phyloP scores from a whole-genome alignment of 2,329 filamentous ascomycete species.

The Diplodia seriata region DNA sequence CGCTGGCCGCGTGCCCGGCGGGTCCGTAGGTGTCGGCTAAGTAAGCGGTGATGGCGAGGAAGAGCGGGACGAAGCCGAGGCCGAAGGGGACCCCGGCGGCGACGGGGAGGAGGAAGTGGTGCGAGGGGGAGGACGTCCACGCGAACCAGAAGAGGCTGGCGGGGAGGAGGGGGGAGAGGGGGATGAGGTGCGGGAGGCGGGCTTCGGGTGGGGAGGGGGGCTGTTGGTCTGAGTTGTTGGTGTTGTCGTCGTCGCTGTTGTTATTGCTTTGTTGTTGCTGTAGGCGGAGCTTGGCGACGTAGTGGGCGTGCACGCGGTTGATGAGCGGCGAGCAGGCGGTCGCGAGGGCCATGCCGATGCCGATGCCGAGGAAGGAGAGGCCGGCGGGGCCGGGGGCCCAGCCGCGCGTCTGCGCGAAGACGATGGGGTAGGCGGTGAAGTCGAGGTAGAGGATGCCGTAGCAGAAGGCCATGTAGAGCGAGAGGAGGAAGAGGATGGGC shows the following conservation, averaged over 20 bases:
- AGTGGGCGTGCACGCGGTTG: slow-evolving; percentile 73
- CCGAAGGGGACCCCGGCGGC: slow-evolving; percentile 81
- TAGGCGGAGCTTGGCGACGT: slow-evolving; percentile 66
- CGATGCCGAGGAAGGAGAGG: slow-evolving; percentile 77
- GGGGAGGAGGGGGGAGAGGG: slow-evolving; percentile 76
- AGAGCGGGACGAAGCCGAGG: slow-evolving; percentile 75
- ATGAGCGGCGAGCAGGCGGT: slow-evolving; percentile 67
- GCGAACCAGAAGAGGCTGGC: slow-evolving; percentile 72
- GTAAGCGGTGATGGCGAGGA: slow-evolving; percentile 85
- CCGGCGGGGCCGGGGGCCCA: slow-evolving; percentile 78
- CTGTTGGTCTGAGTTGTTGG: slow-evolving; percentile 37
- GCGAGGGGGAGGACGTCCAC: slow-evolving; percentile 63
- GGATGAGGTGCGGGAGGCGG: slow-evolving; percentile 78
- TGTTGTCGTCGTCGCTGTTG: background rate
- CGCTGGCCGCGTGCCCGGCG: slow-evolving; percentile 71
- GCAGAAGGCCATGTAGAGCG: slow-evolving; percentile 68
- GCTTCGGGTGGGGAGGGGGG: slow-evolving; percentile 69
- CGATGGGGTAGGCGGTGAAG: slow-evolving; percentile 88
- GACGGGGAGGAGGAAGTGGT: slow-evolving; percentile 84
- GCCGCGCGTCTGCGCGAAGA: slow-evolving; percentile 77
- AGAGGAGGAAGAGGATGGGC: slow-evolving; percentile 72
- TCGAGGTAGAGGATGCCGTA: slow-evolving; percentile 89
- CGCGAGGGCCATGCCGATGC: slow-evolving; percentile 57
- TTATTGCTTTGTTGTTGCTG: background rate
- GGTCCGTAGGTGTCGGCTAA: slow-evolving; percentile 74